Percentiles rank a stretch among this genome's conserved stretches.
Conservation (phyloP, 495 filamentous ascomycete species). For the Aspergillus olivimuriae region DNA sequence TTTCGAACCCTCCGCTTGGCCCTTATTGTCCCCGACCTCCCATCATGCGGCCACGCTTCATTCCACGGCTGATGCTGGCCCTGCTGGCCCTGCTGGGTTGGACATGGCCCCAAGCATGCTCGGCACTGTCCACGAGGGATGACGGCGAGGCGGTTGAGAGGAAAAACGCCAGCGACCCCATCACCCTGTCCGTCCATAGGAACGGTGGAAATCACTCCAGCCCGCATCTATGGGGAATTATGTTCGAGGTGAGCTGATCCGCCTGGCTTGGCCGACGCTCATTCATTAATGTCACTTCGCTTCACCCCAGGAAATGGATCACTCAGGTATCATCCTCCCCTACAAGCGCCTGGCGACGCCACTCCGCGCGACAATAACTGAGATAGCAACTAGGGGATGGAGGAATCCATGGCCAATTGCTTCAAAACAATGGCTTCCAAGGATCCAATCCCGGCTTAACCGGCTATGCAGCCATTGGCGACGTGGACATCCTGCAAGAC, state of each 20-base stretch:
- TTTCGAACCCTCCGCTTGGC: no score
- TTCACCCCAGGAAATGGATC: constrained; percentile 69
- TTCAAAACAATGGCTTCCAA: constrained; percentile 70
- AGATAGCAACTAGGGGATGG: constrained; percentile 61
- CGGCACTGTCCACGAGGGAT: background rate
- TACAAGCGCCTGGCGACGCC: background rate
- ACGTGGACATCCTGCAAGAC: constrained; percentile 44
- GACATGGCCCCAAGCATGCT: background rate
- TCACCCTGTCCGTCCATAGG: constrained; percentile 25
- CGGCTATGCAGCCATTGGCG: constrained; percentile 49
- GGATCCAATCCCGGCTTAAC: constrained; percentile 42
- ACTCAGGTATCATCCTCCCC: constrained; percentile 45
- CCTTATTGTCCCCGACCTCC: no score
- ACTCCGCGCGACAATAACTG: no score
- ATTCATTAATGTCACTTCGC: background rate
- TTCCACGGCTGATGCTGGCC: no score
- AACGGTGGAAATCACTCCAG: constrained; percentile 49
- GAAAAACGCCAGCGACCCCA: background rate
- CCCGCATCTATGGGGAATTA: constrained; percentile 51
- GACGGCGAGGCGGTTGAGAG: no score
- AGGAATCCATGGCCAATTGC: constrained; percentile 68
- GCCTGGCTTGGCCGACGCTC: background rate
- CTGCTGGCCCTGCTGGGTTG: background rate
- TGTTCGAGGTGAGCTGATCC: constrained; percentile 45
- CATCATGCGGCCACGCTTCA: no score